Evolutionary conservation across 1,139 yeast genomes (phyloP).

Genomic region (Ashbya aceris): DNA sequence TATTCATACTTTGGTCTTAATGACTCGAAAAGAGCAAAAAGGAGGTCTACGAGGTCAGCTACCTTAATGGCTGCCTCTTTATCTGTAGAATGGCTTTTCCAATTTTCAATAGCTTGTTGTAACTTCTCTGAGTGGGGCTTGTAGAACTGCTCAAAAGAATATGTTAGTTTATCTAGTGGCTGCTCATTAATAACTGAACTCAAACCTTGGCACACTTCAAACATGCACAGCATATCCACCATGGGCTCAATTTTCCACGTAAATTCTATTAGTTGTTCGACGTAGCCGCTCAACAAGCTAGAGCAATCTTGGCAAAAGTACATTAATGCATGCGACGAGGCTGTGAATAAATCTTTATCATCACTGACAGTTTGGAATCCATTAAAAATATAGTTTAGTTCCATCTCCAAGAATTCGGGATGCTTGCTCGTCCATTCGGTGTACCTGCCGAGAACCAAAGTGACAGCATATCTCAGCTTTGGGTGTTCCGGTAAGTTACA

Average conservation of each 20-base stretch:
- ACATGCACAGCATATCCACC: slow-evolving; percentile 61
- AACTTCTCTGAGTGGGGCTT: slow-evolving; percentile 54
- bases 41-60: slow-evolving; percentile 69
- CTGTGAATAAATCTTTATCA: slow-evolving; percentile 53
- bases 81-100: slow-evolving; percentile 26
- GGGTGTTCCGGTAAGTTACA: slow-evolving; percentile 81
- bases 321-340: slow-evolving; percentile 92
- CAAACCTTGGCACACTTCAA: slow-evolving; percentile 82
- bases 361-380: slow-evolving; percentile 47
- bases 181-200: slow-evolving; percentile 71
- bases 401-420: slow-evolving; percentile 72
- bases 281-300: slow-evolving; percentile 49
- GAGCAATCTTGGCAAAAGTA: slow-evolving; percentile 92
- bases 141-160: slow-evolving; percentile 50
- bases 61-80: slow-evolving; percentile 39
- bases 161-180: slow-evolving; percentile 35
- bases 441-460: slow-evolving; percentile 85
- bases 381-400: slow-evolving; percentile 71
- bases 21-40: slow-evolving; percentile 61
- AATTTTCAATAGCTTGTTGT: slow-evolving; percentile 21
- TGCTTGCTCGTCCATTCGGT: slow-evolving; percentile 91
- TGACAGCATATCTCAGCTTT: slow-evolving; percentile 83
- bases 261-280: slow-evolving; percentile 69
- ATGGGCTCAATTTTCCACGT: slow-evolving; percentile 51
- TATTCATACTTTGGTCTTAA: slow-evolving; percentile 38